Evolutionary conservation across 352 stramenopile genomes (phyloP), one percentile per base, ranked within the genome.

Genomic region (Phytophthora idaei): DNA sequence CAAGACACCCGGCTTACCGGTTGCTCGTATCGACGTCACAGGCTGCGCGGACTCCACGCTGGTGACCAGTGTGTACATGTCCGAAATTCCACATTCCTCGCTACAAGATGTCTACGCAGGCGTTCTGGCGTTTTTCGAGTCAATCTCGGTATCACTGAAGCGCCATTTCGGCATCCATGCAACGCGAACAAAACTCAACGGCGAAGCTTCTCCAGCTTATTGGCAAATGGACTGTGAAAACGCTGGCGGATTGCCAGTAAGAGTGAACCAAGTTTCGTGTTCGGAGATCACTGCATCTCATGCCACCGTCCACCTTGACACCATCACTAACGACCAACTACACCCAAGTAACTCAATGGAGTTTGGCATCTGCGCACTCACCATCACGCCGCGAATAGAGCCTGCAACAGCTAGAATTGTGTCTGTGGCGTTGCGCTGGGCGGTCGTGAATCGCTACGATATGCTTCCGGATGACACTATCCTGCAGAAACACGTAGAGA

Each of bases 251-350:
- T 11, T 70, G 5, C n/a, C 25, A 7, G 28, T 56, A 17, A 64
- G 50, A 12, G 51, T 57, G 14, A 74, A 74, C 61, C 64, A 63
- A n/a, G 45, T 69, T 2, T 15, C 63, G 15, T 69, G 62, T 42
- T 64, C 57, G 6, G 44, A 61, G 15, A 25, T 76, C 5, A 57
- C 56, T 9, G 29, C 57, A 7, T 28, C 36, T 0, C 42, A 51
- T 39, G 63, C 57, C 36, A 57, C 68, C 9, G 58, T 72, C 21
- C 58, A 71, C 52, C 31, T 76, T 9, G 68, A 76, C 27, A 59
- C 34, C 21, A 44, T 76, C 36, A 56, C 34, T 0, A 39, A 72
- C n/a, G 68, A 73, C 36, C 57, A 46, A 25, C 32, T 65, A 32
- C 36, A 73, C 39, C 63, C 68, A 5, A 49, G 50, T 15, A 42